A percentile compares a stretch with the other conserved stretches of the same genome.
Conservation (phyloP, 1,284 basidiomycete species). For the Ganoderma sinense region DNA sequence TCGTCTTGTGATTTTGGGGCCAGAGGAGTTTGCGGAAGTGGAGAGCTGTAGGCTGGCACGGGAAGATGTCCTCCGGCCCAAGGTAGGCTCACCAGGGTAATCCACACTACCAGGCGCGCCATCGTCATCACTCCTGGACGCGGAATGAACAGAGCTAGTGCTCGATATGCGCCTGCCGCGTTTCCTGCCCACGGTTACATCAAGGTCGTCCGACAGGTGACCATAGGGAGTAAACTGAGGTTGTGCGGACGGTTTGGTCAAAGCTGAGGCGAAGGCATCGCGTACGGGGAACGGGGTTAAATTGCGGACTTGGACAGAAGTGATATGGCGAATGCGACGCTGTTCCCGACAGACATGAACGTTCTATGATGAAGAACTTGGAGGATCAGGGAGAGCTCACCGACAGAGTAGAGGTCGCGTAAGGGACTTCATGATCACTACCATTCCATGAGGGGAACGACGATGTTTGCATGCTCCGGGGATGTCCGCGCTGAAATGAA, state of each 20-base stretch:
- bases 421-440: slow-evolving; percentile 5
- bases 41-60: slow-evolving; percentile 33
- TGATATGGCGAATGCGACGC: slow-evolving; percentile 79
- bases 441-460: slow-evolving; percentile 16
- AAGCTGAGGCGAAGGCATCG: slow-evolving; percentile 76
- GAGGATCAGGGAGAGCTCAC: slow-evolving; percentile 15
- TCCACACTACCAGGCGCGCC: slow-evolving; percentile 23
- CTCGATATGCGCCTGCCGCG: slow-evolving; percentile 68
- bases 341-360: slow-evolving; percentile 41
- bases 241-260: slow-evolving; percentile 68
- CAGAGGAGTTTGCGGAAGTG: slow-evolving; percentile 23
- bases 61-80: slow-evolving; percentile 33
- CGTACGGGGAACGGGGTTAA: slow-evolving; percentile 82
- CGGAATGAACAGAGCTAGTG: slow-evolving; percentile 57
- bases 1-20: slow-evolving; percentile 22
- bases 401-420: slow-evolving; percentile 16
- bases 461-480: slow-evolving; percentile 17
- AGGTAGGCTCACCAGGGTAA: slow-evolving; percentile 20
- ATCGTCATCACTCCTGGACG: slow-evolving; percentile 55
- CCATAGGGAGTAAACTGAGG: slow-evolving; percentile 63
- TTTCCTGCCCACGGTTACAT: slow-evolving; percentile 63
- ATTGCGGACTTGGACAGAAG: slow-evolving; percentile 78
- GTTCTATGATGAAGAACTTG: not conserved
- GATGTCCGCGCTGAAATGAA: not conserved
- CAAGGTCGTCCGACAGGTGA: slow-evolving; percentile 72